Percentiles rank a stretch among this genome's conserved stretches.
Conservation (phyloP, 2,329 filamentous ascomycete species). For the Sclerotiophoma versabilis region DNA sequence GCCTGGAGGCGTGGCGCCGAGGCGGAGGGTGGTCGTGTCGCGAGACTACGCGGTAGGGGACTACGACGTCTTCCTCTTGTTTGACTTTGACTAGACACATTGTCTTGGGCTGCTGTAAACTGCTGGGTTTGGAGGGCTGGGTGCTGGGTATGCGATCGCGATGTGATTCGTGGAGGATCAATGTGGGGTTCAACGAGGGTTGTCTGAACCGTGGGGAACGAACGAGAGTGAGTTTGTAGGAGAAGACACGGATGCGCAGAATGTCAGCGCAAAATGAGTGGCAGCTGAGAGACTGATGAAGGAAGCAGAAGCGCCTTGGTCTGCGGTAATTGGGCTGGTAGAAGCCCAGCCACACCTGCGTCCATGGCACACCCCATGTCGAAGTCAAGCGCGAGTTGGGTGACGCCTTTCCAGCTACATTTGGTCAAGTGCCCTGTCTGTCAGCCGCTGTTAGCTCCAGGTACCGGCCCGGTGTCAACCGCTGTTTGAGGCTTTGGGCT, state of each 20-base stretch:
- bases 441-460: constrained; percentile 28
- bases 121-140: background rate
- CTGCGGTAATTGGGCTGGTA: constrained; percentile 30
- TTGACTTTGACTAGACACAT: constrained; percentile 59
- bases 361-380: constrained; percentile 34
- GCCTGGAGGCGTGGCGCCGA: constrained; percentile 36
- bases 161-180: constrained; percentile 42
- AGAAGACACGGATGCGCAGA: background rate
- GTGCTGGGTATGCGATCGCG: constrained; percentile 36
- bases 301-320: constrained; percentile 25
- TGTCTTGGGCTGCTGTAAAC: constrained; percentile 2
- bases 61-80: constrained; percentile 54
- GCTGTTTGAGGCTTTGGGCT: background rate
- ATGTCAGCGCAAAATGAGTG: constrained; percentile 22
- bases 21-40: constrained; percentile 38
- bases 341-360: constrained; percentile 40
- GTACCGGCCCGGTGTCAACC: constrained; percentile 25
- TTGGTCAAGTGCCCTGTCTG: constrained; percentile 21
- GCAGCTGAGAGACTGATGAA: constrained; percentile 26
- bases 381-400: constrained; percentile 17
- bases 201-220: constrained; percentile 9
- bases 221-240: background rate
- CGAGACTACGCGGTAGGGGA: constrained; percentile 48
- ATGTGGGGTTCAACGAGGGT: constrained; percentile 29
- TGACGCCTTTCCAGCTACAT: constrained; percentile 30